phyloP scores from a whole-genome alignment of 148 eudicot genomes.

The Rhododendron williamsianum region DNA sequence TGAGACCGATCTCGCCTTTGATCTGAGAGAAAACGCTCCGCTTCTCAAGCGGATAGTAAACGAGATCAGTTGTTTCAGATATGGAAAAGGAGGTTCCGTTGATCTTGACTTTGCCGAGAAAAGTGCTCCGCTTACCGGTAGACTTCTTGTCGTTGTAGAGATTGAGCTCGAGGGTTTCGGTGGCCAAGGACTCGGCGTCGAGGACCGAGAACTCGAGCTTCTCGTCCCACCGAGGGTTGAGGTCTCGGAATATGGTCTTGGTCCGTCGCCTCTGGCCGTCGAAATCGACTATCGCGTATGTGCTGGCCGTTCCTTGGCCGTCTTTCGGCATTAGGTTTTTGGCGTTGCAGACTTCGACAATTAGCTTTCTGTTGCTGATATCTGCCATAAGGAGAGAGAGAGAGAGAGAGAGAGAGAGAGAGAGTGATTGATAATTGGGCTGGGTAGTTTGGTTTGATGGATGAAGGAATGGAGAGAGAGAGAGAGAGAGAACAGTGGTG shows the following conservation, averaged over 20 bases:
- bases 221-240: slow-evolving; percentile 85
- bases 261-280: slow-evolving; percentile 87
- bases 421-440: too few relatives aligned
- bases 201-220: slow-evolving; percentile 58
- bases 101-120: slow-evolving; percentile 74
- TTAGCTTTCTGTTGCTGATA: slow-evolving; percentile 39
- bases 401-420: neutral
- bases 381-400: slow-evolving; percentile 25
- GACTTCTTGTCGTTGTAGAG: slow-evolving; percentile 72
- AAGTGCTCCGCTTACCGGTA: slow-evolving; percentile 47
- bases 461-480: neutral
- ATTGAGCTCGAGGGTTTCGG: slow-evolving; percentile 53
- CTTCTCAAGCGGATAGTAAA: slow-evolving; percentile 81
- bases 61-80: slow-evolving; percentile 39
- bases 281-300: slow-evolving; percentile 64
- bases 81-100: slow-evolving; percentile 40
- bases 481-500: neutral
- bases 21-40: slow-evolving; percentile 85
- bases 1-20: slow-evolving; percentile 82
- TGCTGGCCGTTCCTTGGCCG: slow-evolving; percentile 86
- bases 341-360: slow-evolving; percentile 70
- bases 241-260: slow-evolving; percentile 55
- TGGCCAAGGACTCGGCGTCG: slow-evolving; percentile 32
- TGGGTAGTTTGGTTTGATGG: neutral
- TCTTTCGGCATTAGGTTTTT: slow-evolving; percentile 88